Conservation (phyloP, 2,329 filamentous ascomycete species). For the Aspergillus quadricinctus region DNA sequence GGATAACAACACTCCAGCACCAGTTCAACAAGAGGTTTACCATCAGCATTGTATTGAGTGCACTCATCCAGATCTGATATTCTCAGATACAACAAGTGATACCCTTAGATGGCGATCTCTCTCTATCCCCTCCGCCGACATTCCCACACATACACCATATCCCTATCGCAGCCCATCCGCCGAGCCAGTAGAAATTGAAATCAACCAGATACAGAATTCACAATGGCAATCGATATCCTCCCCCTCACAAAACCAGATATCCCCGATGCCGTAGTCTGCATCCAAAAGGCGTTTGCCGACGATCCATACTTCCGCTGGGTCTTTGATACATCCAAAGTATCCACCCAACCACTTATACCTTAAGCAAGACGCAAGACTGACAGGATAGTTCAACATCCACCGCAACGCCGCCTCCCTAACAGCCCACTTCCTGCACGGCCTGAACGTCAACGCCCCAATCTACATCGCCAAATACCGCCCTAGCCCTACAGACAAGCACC, state of each 20-base stretch:
- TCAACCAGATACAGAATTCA: slow-evolving; percentile 4
- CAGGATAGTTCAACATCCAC: slow-evolving; percentile 50
- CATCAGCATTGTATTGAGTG: no score
- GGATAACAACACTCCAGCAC: no score
- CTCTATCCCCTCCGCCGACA: slow-evolving; percentile 27
- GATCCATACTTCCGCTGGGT: slow-evolving; percentile 67
- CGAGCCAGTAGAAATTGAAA: slow-evolving; percentile 24
- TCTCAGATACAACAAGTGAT: no score
- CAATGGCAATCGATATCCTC: slow-evolving; percentile 53
- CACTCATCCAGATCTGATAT: no score
- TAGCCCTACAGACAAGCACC: slow-evolving; percentile 19
- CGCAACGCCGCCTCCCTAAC: slow-evolving; percentile 61
- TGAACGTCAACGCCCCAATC: slow-evolving; percentile 61
- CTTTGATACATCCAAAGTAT: slow-evolving; percentile 52
- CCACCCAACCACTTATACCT: not conserved
- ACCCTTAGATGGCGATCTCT: slow-evolving; percentile 34
- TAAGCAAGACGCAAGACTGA: not conserved
- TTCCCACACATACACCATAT: slow-evolving; percentile 31
- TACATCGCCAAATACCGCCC: slow-evolving; percentile 61
- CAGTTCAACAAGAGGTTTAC: no score
- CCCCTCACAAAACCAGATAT: slow-evolving; percentile 58
- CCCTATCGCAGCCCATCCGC: slow-evolving; percentile 28
- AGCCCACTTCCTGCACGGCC: slow-evolving; percentile 65
- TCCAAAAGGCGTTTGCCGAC: slow-evolving; percentile 62
- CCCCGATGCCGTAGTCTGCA: slow-evolving; percentile 59